Percentiles rank a stretch among this genome's conserved stretches.
phyloP scores from a whole-genome alignment of 257 asterid genomes.

The Hygrophila difformis region DNA sequence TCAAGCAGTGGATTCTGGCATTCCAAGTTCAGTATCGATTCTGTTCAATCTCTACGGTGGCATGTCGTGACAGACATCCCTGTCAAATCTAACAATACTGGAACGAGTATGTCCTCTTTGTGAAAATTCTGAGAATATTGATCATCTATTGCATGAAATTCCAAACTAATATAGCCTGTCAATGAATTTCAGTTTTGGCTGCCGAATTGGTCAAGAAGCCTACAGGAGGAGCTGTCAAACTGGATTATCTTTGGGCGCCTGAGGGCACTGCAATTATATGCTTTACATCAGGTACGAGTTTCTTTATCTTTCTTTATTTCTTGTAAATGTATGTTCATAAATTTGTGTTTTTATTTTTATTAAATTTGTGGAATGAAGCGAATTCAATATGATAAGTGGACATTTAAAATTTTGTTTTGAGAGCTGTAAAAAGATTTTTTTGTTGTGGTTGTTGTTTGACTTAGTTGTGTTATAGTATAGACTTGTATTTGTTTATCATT shows the following conservation, averaged over 20 bases:
- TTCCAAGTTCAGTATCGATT: constrained; percentile 38
- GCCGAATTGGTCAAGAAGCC: constrained; percentile 35
- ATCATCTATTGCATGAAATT: background rate
- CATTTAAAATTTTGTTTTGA: background rate
- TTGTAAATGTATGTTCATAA: background rate
- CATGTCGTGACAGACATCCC: constrained; percentile 46
- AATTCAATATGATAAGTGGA: too few relatives aligned
- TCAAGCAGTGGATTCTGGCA: constrained; percentile 59
- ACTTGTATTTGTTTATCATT: background rate
- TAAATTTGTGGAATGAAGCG: too few relatives aligned
- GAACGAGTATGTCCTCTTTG: constrained; percentile 23
- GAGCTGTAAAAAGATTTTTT: background rate
- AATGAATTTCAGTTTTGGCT: constrained; percentile 38
- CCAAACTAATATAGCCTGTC: background rate
- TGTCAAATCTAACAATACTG: constrained; percentile 12
- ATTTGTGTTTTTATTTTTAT: too few relatives aligned
- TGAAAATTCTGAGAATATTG: constrained; percentile 1
- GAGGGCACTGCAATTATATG: constrained; percentile 63
- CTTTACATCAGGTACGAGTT: constrained; percentile 58
- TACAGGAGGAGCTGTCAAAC: constrained; percentile 10
- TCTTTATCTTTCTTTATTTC: background rate
- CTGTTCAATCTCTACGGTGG: constrained; percentile 49
- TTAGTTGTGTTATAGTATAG: background rate
- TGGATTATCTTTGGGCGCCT: constrained; percentile 66
- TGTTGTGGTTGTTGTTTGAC: too few relatives aligned